Conservation (phyloP, 1,284 basidiomycete species). For the Dichomitus squalens region DNA sequence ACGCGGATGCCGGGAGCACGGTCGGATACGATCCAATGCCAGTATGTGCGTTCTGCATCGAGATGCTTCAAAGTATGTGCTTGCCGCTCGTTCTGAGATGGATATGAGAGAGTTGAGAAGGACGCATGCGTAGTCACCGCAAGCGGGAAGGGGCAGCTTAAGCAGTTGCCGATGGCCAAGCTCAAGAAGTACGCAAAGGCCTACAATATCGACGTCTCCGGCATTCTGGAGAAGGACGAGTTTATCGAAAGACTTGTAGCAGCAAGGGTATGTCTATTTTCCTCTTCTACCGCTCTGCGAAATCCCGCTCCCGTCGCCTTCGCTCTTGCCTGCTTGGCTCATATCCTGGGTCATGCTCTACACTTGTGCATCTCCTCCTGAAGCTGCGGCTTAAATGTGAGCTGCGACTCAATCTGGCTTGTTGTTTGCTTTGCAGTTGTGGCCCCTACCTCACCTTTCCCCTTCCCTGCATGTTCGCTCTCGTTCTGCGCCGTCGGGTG, state of each 20-base stretch:
- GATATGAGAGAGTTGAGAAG: slow-evolving; percentile 3
- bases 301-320: too few relatives aligned
- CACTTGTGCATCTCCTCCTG: too few relatives aligned
- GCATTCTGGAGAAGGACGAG: slow-evolving; percentile 75
- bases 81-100: not conserved
- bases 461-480: too few relatives aligned
- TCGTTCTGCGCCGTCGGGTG: too few relatives aligned
- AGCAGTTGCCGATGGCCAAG: slow-evolving; percentile 54
- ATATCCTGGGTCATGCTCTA: too few relatives aligned
- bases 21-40: slow-evolving; percentile 62
- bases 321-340: too few relatives aligned
- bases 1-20: slow-evolving; percentile 33
- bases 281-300: not conserved
- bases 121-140: slow-evolving; percentile 58
- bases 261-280: slow-evolving; percentile 53
- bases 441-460: too few relatives aligned
- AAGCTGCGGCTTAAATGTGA: too few relatives aligned
- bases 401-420: too few relatives aligned
- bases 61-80: slow-evolving; percentile 63
- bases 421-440: too few relatives aligned
- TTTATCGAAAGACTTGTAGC: slow-evolving; percentile 63
- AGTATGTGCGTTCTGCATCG: slow-evolving; percentile 75
- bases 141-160: slow-evolving; percentile 56
- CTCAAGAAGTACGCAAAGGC: slow-evolving; percentile 69
- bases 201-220: slow-evolving; percentile 65